These are phyloP conservation scores for Kalanchoe fedtschenkoi DNA, from an alignment of 164 flowering plant genomes.

Conservation along the genomic window DNA sequence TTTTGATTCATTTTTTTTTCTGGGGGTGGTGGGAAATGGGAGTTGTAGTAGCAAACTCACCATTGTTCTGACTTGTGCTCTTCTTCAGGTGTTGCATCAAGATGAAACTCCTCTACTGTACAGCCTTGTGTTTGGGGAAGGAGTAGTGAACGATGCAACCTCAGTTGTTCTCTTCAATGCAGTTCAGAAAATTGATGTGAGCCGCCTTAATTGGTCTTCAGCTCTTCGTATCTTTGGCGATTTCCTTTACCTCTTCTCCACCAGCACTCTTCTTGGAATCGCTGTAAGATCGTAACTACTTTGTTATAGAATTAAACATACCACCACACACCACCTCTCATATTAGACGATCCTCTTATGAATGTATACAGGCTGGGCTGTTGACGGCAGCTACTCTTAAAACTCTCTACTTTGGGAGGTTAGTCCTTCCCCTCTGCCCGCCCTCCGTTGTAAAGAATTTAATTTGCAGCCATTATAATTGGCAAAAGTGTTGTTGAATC, in stretches of 20 bases:
- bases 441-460: neutral
- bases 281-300: conserved; percentile 33
- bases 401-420: conserved; percentile 68
- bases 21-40: neutral
- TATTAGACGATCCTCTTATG: neutral
- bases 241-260: conserved; percentile 61
- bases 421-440: conserved; percentile 8
- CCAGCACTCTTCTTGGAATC: conserved; percentile 76
- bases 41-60: neutral
- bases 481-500: neutral
- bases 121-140: conserved; percentile 98
- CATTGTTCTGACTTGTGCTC: neutral
- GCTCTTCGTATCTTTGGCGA: conserved; percentile 36
- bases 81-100: conserved; percentile 69
- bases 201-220: conserved; percentile 27
- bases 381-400: conserved; percentile 61
- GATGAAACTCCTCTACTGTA: conserved; percentile 87
- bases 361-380: conserved; percentile 53
- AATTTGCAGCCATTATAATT: neutral
- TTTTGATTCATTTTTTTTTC: neutral
- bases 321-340: neutral
- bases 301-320: too few relatives aligned
- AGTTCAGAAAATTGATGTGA: conserved; percentile 56
- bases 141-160: conserved; percentile 97
- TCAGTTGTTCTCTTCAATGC: conserved; percentile 90